Percentiles rank a stretch among this genome's conserved stretches.
Conservation (phyloP, 768 basidiomycete genomes). For the Lactifluus volemus region DNA sequence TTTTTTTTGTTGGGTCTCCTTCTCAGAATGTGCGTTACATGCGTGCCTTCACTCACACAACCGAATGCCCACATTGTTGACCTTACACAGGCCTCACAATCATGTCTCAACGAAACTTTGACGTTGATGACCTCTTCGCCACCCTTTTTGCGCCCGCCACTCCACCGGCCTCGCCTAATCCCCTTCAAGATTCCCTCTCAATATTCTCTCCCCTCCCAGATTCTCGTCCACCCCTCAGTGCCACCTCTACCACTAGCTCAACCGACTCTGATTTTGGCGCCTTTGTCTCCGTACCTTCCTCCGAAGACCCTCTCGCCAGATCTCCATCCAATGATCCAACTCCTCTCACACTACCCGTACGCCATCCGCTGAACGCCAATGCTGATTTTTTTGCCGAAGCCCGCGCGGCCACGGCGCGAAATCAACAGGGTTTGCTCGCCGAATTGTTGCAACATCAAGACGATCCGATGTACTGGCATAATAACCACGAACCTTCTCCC, state of each 20-base stretch:
- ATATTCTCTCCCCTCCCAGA: not conserved
- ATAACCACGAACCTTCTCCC: not conserved
- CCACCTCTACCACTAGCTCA: slow-evolving; percentile 5
- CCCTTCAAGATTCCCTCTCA: slow-evolving; percentile 2
- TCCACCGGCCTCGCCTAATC: slow-evolving; percentile 26
- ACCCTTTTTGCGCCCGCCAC: slow-evolving; percentile 30
- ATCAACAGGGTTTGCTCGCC: slow-evolving; percentile 46
- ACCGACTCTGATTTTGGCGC: slow-evolving; percentile 46
- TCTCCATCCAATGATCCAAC: not conserved
- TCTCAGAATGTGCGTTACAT: not conserved
- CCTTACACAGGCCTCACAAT: not conserved
- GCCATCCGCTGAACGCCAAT: not conserved
- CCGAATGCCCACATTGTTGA: slow-evolving; percentile 5
- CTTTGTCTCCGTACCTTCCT: slow-evolving; percentile 47
- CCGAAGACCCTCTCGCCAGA: slow-evolving; percentile 41
- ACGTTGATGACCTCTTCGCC: slow-evolving; percentile 28
- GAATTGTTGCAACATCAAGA: slow-evolving; percentile 61
- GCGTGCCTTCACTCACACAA: not conserved
- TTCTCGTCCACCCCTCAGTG: slow-evolving; percentile 7
- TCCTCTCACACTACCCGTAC: not conserved
- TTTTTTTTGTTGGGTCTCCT: too few species aligned
- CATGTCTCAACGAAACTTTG: slow-evolving; percentile 21
- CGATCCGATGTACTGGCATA: slow-evolving; percentile 51
- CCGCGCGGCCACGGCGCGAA: slow-evolving; percentile 43
- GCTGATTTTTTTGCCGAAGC: slow-evolving; percentile 45